These are phyloP conservation scores for Ananas comosus DNA, from an alignment of 176 grass and related monocot species.

Conservation along the genomic window DNA sequence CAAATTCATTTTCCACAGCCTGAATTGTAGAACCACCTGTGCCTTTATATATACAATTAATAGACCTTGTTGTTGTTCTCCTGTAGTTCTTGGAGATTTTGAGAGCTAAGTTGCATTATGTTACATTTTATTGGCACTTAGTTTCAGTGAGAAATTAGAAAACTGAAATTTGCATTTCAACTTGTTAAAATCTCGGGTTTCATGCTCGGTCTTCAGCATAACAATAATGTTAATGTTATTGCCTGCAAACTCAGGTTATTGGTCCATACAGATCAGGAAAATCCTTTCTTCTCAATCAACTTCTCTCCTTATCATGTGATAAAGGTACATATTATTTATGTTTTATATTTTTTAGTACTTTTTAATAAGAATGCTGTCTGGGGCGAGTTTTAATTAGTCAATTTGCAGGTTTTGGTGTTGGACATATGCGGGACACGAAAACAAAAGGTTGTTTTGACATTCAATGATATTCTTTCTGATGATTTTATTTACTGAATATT, in stretches of 20 bases:
- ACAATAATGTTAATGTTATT: conserved; percentile 5
- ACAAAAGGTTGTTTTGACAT: conserved; percentile 55
- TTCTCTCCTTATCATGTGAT: conserved; percentile 70
- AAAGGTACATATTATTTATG: conserved; percentile 37
- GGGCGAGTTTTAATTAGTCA: background rate
- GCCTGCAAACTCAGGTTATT: conserved; percentile 49
- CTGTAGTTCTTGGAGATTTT: background rate
- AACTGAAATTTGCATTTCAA: background rate
- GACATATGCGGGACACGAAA: conserved; percentile 94
- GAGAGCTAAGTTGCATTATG: background rate
- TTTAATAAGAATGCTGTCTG: background rate
- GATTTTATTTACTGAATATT: background rate
- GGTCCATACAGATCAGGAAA: conserved; percentile 84
- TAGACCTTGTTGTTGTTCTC: background rate
- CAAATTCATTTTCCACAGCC: too few relatives aligned
- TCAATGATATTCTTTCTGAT: background rate
- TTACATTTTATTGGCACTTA: background rate
- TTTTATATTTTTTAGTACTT: background rate
- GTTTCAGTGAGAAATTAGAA: background rate
- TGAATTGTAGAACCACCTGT: too few relatives aligned
- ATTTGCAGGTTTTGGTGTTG: conserved; percentile 77
- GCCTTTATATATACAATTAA: too few relatives aligned
- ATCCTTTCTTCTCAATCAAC: conserved; percentile 96
- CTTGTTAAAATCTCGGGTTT: background rate
- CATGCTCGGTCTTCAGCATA: background rate